phyloP scores from a whole-genome alignment of 129 eudicot genomes.

The Centaurea solstitialis region DNA sequence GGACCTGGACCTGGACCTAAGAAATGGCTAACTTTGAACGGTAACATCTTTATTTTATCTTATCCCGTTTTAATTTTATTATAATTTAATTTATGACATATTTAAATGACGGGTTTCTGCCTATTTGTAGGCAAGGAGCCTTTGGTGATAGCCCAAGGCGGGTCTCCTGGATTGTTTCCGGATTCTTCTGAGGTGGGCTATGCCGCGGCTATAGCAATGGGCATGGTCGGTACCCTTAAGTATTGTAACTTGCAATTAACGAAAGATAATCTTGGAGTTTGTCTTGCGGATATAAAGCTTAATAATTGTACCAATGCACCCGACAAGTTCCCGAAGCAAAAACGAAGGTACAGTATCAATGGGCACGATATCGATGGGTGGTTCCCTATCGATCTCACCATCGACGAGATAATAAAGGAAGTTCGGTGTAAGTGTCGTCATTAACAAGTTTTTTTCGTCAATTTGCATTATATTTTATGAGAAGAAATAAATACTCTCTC shows the following conservation, averaged over 20 bases:
- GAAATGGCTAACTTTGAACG: constrained; percentile 64
- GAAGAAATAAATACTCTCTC: background rate
- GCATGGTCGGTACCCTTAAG: constrained; percentile 43
- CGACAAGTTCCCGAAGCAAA: constrained; percentile 44
- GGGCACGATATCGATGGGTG: constrained; percentile 66
- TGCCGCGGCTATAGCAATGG: constrained; percentile 29
- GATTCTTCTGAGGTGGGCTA: constrained; percentile 54
- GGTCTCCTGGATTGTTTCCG: constrained; percentile 77
- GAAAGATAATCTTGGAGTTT: constrained; percentile 60
- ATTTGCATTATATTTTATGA: background rate
- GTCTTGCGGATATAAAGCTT: constrained; percentile 48
- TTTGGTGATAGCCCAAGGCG: constrained; percentile 79
- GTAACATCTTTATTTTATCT: constrained; percentile 22
- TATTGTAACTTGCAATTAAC: constrained; percentile 83
- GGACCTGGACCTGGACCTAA: constrained; percentile 8
- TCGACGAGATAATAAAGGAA: constrained; percentile 41
- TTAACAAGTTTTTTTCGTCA: background rate
- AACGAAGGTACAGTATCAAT: constrained; percentile 57
- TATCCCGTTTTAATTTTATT: background rate
- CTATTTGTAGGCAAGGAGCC: constrained; percentile 57
- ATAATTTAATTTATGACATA: background rate
- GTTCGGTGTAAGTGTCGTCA: constrained; percentile 49
- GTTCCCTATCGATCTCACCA: constrained; percentile 58
- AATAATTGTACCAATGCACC: constrained; percentile 58
- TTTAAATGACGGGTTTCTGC: background rate